Conservation (phyloP, 148 eudicot genomes). For the Amaranthus palmeri region DNA sequence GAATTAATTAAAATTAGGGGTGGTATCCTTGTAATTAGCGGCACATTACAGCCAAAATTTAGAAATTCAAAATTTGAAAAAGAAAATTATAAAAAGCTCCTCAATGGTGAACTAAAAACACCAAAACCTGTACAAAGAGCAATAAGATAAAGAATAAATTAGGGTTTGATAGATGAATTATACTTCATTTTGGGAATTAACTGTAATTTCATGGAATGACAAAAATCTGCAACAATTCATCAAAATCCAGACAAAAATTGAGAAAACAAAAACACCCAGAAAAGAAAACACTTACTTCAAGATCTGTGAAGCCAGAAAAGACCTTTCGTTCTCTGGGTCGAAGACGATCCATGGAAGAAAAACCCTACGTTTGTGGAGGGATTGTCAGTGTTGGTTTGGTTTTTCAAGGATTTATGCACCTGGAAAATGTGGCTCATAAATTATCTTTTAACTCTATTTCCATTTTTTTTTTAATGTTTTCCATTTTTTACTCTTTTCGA, state of each 20-base stretch:
- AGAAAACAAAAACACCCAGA: background rate
- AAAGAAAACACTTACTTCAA: slow-evolving; percentile 40
- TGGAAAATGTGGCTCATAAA: too few relatives aligned
- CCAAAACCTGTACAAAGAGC: too few relatives aligned
- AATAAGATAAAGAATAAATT: background rate
- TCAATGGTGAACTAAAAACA: too few relatives aligned
- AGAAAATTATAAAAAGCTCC: background rate
- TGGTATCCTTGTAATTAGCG: too few relatives aligned
- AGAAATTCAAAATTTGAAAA: background rate
- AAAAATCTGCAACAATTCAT: background rate
- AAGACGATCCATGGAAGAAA: slow-evolving; percentile 42
- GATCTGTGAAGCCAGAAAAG: slow-evolving; percentile 49
- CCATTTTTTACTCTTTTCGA: too few relatives aligned
- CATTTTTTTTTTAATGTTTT: background rate
- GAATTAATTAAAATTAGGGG: too few relatives aligned
- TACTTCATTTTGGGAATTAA: slow-evolving; percentile 6
- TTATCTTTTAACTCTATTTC: too few relatives aligned
- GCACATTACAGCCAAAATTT: slow-evolving; percentile 1
- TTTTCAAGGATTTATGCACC: background rate
- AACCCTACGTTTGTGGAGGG: slow-evolving; percentile 11
- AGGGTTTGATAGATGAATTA: background rate
- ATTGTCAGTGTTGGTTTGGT: background rate
- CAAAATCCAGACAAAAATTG: slow-evolving; percentile 15
- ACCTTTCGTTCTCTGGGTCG: slow-evolving; percentile 39
- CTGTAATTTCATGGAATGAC: background rate